Percentiles rank a stretch among this genome's conserved stretches.
Conservation (phyloP, 257 asterid genomes). For the Solanum stenotomum region DNA sequence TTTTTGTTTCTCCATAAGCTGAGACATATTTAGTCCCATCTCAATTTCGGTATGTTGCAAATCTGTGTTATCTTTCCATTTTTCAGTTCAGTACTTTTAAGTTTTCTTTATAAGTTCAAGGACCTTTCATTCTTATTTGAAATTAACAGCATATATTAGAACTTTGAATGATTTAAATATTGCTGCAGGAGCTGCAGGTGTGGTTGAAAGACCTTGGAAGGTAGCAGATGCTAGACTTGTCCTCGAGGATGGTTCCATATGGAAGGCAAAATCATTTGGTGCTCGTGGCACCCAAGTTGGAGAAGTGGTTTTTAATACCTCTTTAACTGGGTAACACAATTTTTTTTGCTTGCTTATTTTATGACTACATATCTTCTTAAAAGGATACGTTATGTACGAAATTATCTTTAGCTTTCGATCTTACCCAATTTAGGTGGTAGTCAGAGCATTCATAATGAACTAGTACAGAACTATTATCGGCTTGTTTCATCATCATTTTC, state of each 20-base stretch:
- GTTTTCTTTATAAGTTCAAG: not conserved
- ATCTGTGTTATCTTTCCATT: not conserved
- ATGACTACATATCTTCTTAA: not conserved
- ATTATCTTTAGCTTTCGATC: not conserved
- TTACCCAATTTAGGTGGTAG: not conserved
- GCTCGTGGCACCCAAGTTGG: slow-evolving; percentile 98
- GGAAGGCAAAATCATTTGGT: slow-evolving; percentile 94
- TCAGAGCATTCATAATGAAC: not conserved
- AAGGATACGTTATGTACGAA: not conserved
- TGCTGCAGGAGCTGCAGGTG: slow-evolving; percentile 28
- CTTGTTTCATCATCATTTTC: not conserved
- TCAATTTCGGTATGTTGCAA: not conserved
- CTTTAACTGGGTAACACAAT: slow-evolving; percentile 68
- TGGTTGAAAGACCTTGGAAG: slow-evolving; percentile 80
- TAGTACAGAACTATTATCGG: not conserved
- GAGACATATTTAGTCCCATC: not conserved
- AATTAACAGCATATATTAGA: not conserved
- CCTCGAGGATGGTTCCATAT: slow-evolving; percentile 87
- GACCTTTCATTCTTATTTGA: not conserved
- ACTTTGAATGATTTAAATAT: no score
- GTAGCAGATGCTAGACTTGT: slow-evolving; percentile 89
- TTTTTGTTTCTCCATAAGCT: not conserved
- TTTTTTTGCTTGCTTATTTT: not conserved
- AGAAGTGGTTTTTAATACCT: slow-evolving; percentile 94
- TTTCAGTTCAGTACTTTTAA: not conserved